A percentile compares a stretch with the other conserved stretches of the same genome.
phyloP scores from a whole-genome alignment of 345 rosid genomes.

The Populus euphratica region DNA sequence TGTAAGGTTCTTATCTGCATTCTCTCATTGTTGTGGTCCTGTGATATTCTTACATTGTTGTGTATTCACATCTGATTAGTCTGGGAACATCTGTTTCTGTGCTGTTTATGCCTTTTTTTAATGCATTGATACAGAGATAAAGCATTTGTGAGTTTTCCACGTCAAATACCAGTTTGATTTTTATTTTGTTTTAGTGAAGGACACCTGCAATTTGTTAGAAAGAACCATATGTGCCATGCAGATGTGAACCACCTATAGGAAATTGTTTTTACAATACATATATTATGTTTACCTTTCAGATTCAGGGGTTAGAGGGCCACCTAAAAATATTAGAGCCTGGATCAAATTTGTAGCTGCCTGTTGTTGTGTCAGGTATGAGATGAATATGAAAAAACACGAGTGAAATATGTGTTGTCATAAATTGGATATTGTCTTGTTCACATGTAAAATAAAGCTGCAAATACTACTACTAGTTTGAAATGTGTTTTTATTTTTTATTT shows the following conservation, averaged over 20 bases:
- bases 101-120: neutral
- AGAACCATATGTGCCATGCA: neutral
- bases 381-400: neutral
- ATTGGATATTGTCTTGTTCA: neutral
- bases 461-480: neutral
- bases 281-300: conserved; percentile 40
- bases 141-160: neutral
- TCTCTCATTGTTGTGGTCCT: neutral
- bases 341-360: conserved; percentile 53
- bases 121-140: neutral
- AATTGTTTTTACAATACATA: conserved; percentile 3
- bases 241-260: neutral
- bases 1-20: neutral
- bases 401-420: neutral
- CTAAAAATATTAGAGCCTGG: conserved; percentile 68
- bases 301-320: conserved; percentile 49
- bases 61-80: neutral
- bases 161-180: neutral
- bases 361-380: conserved; percentile 58
- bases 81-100: neutral
- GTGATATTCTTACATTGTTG: neutral
- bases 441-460: conserved; percentile 11
- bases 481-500: too few species aligned
- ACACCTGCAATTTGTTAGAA: neutral
- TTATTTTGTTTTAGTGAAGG: neutral